Base-by-base conservation (phyloP, 192 early-diverging fungal genomes). In the Coemansia sp. region DNA sequence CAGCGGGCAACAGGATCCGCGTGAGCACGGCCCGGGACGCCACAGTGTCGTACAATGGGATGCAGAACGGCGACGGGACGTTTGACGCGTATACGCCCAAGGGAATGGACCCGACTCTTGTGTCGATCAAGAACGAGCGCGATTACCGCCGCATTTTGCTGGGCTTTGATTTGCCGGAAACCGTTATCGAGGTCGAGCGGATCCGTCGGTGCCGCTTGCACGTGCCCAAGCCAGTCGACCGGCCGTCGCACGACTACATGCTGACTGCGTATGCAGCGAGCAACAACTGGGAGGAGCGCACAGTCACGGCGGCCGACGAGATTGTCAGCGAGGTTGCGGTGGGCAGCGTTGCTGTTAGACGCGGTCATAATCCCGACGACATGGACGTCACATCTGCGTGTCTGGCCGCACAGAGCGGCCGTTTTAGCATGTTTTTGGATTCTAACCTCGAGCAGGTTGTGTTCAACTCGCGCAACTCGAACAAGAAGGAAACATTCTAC, bases 321-420 rank as follows among this genome's bases (percentile, higher is more conserved):
- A 22, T 77, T 2, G 22, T 27, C 4, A 54, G 22, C n/a, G 43
- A 8, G 0, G 18, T 24, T 5, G n/a, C 11, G 52, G 33, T 67
- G 48, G 60, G 60, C 24, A 33, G 24, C 0, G 29, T 35, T 5
- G 33, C 23, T 12, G 49, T 67, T 11, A n/a, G 35, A 0, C 52
- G 45, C 14, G 61, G 29, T 14, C 27, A 57, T 4, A 53, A 49
- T 1, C 61, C 64, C 0, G 54, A 56, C 2, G 29, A 38, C 5
- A 71, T 77, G 57, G 68, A 71, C 29, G 54, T 71, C 21, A 64
- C 64, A 2, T 31, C 29, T 0, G 74, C 74, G 0, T 77, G 74
- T 49, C 51, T 25, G 32, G 64, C 35, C 0, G 74, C 67, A 1
- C 21, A 50, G 14, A 57, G 54, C 31, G 56, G 68, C 22, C 47